These are phyloP conservation scores for Aphelidium insulamus DNA, from an alignment of 371 early-diverging fungal genomes.

Conservation along the genomic window DNA sequence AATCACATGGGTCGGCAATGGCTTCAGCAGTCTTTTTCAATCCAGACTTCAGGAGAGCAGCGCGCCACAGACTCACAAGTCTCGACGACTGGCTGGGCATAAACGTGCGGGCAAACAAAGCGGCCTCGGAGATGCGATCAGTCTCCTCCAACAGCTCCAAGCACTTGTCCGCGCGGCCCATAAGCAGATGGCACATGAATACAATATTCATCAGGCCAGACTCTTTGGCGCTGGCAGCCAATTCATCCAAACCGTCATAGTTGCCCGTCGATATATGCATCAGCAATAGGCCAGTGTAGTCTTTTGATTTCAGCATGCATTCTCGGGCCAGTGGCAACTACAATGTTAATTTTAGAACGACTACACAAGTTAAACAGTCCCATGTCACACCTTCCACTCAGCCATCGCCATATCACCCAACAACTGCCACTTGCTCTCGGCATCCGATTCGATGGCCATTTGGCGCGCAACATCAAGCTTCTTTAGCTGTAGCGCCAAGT, in stretches of 20 bases:
- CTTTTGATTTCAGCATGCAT: conserved; percentile 65
- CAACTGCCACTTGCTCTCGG: conserved; percentile 70
- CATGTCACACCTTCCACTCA: conserved; percentile 43
- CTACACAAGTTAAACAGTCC: not conserved
- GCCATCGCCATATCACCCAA: conserved; percentile 75
- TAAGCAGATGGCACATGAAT: conserved; percentile 50
- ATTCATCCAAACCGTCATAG: conserved; percentile 34
- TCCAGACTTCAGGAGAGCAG: conserved; percentile 29
- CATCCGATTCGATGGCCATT: conserved; percentile 58
- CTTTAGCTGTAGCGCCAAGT: conserved; percentile 67
- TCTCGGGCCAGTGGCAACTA: conserved; percentile 60
- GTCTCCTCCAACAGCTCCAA: conserved; percentile 60
- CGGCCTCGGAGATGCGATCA: conserved; percentile 86
- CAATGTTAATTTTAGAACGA: not conserved
- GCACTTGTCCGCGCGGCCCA: conserved; percentile 46
- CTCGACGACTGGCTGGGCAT: conserved; percentile 48
- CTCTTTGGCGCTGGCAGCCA: conserved; percentile 53
- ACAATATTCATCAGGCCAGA: conserved; percentile 72
- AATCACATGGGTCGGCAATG: conserved; percentile 58
- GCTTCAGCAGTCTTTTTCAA: conserved; percentile 68
- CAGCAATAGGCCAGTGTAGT: conserved; percentile 64
- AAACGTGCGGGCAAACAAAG: conserved; percentile 77
- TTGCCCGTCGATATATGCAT: conserved; percentile 75
- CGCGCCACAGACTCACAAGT: conserved; percentile 59
- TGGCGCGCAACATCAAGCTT: conserved; percentile 57